Percentiles rank a stretch among this genome's conserved stretches.
phyloP scores from a whole-genome alignment of 305 asterid genomes.

The Fraxinus ornus region DNA sequence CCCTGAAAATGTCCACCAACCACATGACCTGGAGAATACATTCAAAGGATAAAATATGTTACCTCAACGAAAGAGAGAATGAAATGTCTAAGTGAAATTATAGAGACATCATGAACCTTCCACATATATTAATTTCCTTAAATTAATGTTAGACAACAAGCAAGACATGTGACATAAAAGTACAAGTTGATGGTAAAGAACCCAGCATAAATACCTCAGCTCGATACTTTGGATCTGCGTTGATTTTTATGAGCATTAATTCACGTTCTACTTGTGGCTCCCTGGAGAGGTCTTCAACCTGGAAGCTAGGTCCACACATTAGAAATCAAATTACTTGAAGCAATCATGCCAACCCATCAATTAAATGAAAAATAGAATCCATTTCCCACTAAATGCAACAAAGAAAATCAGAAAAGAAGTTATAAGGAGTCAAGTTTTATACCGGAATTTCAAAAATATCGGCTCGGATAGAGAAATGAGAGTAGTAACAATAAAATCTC shows the following conservation, averaged over 20 bases:
- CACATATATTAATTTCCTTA: slow-evolving; percentile 1
- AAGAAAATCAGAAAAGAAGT: neutral
- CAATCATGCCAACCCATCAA: slow-evolving; percentile 18
- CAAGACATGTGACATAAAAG: neutral
- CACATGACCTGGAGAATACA: slow-evolving; percentile 73
- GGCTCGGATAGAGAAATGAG: neutral
- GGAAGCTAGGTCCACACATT: slow-evolving; percentile 25
- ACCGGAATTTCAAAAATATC: neutral
- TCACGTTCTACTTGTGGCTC: slow-evolving; percentile 98
- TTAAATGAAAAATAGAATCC: neutral
- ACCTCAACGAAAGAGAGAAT: neutral
- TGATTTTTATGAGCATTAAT: slow-evolving; percentile 89
- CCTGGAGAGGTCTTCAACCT: slow-evolving; percentile 90
- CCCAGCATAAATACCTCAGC: slow-evolving; percentile 59
- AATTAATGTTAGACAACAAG: neutral
- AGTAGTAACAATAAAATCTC: neutral
- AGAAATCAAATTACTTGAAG: slow-evolving; percentile 12
- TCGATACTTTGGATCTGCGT: slow-evolving; percentile 65
- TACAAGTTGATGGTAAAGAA: slow-evolving; percentile 5
- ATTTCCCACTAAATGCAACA: neutral
- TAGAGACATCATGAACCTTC: neutral
- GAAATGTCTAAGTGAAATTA: slow-evolving; percentile 13
- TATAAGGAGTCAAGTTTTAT: neutral
- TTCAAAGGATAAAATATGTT: slow-evolving; percentile 11
- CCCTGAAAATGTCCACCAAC: slow-evolving; percentile 94